These are phyloP conservation scores for Apostasia shenzhenica DNA, from an alignment of 106 monocot genomes.

Conservation along the genomic window DNA sequence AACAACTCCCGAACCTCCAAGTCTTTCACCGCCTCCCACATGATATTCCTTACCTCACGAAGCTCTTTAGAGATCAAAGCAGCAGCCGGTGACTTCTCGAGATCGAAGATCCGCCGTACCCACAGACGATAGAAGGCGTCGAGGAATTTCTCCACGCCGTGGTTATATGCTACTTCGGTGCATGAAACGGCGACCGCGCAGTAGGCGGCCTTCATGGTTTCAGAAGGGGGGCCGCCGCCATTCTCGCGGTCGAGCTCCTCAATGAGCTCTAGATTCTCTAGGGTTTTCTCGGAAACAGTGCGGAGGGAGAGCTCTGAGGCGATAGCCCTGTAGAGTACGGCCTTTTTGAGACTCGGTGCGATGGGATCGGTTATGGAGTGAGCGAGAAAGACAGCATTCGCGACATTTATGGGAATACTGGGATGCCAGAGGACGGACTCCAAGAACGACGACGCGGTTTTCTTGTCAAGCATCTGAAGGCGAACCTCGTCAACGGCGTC, in stretches of 20 bases:
- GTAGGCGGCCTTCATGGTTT: slow-evolving; percentile 4
- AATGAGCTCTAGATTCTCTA: not conserved
- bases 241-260: slow-evolving; percentile 11
- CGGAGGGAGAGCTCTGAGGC: not conserved
- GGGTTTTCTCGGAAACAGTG: slow-evolving; percentile 4
- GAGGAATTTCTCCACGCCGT: not conserved
- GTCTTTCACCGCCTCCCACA: not conserved
- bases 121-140: not conserved
- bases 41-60: slow-evolving; percentile 3
- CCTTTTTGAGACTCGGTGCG: not conserved
- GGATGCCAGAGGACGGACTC: not conserved
- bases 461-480: not conserved
- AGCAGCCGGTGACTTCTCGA: slow-evolving; percentile 5
- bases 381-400: slow-evolving; percentile 1
- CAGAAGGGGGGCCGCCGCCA: not conserved
- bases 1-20: not conserved
- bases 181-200: slow-evolving; percentile 1
- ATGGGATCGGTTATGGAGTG: not conserved
- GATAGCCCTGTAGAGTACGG: not conserved
- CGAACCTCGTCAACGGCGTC: not conserved
- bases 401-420: not conserved
- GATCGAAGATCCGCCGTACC: not conserved
- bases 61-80: slow-evolving; percentile 4
- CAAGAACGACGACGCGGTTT: not conserved
- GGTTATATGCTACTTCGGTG: not conserved